phyloP scores from a whole-genome alignment of 305 asterid genomes.

The Stenogyne calaminthoides region DNA sequence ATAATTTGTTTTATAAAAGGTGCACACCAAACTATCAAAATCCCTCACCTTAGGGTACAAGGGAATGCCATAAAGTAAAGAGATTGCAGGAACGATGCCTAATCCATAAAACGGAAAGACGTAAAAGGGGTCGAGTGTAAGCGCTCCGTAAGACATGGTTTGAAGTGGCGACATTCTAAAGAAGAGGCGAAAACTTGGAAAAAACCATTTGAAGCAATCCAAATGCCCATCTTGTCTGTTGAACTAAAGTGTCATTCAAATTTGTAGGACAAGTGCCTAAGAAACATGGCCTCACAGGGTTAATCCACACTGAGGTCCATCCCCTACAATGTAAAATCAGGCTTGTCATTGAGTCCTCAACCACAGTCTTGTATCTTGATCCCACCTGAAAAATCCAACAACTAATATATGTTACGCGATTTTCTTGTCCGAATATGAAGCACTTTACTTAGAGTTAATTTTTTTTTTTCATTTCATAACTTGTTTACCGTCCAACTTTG shows the following conservation, averaged over 20 bases:
- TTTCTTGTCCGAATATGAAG: no score
- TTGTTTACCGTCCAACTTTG: no score
- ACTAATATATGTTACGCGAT: neutral
- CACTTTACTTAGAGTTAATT: no score
- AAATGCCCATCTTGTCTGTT: conserved; percentile 56
- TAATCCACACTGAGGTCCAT: conserved; percentile 49
- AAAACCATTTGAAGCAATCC: conserved; percentile 48
- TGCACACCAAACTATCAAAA: no score
- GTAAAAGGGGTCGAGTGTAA: conserved; percentile 36
- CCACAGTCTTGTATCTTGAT: conserved; percentile 50
- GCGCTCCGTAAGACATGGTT: conserved; percentile 44
- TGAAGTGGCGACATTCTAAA: conserved; percentile 51
- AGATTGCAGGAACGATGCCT: conserved; percentile 44
- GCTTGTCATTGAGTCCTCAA: conserved; percentile 62
- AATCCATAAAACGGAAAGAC: conserved; percentile 50
- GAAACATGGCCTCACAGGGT: conserved; percentile 58
- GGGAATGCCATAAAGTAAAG: conserved; percentile 39
- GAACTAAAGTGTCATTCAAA: conserved; percentile 51
- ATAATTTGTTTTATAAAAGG: no score
- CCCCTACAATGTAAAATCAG: conserved; percentile 52
- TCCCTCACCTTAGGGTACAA: conserved; percentile 37
- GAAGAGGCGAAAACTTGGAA: conserved; percentile 55
- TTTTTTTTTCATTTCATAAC: no score
- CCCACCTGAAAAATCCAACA: conserved; percentile 50
- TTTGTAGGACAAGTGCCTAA: conserved; percentile 54